Evolutionary conservation across 441 rosid species (phyloP), one percentile per base, ranked within the genome.

Genomic region (Bruguiera hainesii): DNA sequence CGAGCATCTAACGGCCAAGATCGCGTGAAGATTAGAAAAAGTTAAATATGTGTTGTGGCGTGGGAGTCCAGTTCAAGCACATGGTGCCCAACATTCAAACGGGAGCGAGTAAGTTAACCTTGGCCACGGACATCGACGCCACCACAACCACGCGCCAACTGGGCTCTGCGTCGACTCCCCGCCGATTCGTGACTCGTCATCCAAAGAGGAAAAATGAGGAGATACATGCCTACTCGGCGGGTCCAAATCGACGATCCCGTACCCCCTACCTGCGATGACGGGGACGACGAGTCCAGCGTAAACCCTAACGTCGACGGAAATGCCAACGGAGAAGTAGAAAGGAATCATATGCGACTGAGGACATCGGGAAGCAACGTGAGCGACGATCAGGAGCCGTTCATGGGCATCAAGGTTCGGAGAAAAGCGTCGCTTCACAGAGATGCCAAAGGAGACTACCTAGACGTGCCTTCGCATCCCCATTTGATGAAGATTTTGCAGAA

Each of bases 371-470:
- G 71, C 81, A 83, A 83, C 46, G 81, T 76, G 25, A 82, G 87
- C 65, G 91, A 88, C 21, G 87, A 80, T 75, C 93, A 81, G 50
- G 95, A 85, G 77, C 97, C 94, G 13, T 91, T 94, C 78, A 86
- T 85, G 80, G 97, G 98, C 63, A 76, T 75, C 68, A 88, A 91
- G 79, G 89, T 88, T 49, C 81, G 97, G 66, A 68, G 97, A 70
- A 88, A 83, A 77, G 96, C 98, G 2, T 91, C 97, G 67, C 87
- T 85, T 51, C 89, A 80, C 63, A 79, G 91, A 53, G 97, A 91
- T 50, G 83, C 74, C 66, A 84, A 79, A 64, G 97, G 97, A 65
- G 98, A 94, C 60, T 91, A 91, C 73, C 71, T 94, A 21, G 90
- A 83, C 75, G 88, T 94, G n/a, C 82, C 84, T 35, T 77, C 96